Conservation (phyloP, 352 stramenopile species). For the Blastocystis sp. region DNA sequence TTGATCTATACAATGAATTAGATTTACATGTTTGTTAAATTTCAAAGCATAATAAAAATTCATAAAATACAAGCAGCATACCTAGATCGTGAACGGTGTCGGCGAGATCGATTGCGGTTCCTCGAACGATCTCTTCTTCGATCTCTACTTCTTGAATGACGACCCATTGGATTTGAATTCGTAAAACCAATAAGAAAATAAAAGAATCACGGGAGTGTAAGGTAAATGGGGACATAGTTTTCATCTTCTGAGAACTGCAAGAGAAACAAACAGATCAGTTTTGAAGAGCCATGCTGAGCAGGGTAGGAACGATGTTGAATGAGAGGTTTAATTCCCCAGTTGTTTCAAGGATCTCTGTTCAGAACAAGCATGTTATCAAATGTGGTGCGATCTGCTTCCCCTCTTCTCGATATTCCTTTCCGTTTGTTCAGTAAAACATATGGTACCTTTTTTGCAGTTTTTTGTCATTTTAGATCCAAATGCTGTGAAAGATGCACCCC, state of each 20-base stretch:
- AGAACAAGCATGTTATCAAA: background rate
- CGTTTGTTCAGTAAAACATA: conserved; percentile 55
- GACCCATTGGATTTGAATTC: conserved; percentile 1
- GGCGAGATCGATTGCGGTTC: background rate
- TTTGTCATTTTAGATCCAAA: conserved; percentile 4
- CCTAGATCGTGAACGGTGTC: background rate
- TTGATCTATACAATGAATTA: background rate
- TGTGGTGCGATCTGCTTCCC: background rate
- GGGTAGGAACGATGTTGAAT: background rate
- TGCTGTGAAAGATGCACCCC: conserved; percentile 42
- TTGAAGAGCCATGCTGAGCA: conserved; percentile 8
- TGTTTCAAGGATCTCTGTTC: conserved; percentile 18
- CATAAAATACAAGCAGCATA: background rate
- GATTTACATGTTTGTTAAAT: background rate
- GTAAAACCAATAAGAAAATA: background rate
- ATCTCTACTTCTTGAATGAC: conserved; percentile 21
- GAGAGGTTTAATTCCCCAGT: background rate
- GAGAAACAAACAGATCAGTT: background rate
- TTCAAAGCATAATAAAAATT: background rate
- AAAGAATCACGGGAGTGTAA: background rate
- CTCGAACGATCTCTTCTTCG: conserved; percentile 47
- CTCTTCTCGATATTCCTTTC: background rate
- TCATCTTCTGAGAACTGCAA: background rate
- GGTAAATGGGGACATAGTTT: background rate
- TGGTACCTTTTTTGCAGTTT: background rate